Percentiles rank a stretch among this genome's conserved stretches.
These are phyloP conservation scores for Diplocarpon mali DNA, from an alignment of 2,329 filamentous ascomycete species.

Conservation along the genomic window DNA sequence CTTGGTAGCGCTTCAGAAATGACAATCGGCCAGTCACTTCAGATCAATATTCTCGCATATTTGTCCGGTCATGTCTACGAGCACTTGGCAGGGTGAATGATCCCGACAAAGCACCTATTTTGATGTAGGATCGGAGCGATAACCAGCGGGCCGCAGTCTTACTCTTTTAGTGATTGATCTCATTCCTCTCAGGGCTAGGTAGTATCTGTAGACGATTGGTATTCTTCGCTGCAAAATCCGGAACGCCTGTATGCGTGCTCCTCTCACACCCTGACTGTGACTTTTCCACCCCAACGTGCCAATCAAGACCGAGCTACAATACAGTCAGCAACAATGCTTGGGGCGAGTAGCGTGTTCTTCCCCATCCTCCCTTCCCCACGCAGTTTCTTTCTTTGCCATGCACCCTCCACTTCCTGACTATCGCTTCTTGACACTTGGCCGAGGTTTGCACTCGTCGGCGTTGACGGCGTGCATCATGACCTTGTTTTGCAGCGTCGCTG, in stretches of 20 bases:
- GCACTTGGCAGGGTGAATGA: not conserved
- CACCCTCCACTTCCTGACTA: slow-evolving; percentile 9
- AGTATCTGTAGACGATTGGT: slow-evolving; percentile 6
- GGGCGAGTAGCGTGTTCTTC: not conserved
- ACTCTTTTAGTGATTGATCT: not conserved
- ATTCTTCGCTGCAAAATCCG: slow-evolving; percentile 15
- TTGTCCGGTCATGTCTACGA: no score
- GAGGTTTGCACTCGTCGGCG: slow-evolving; percentile 51
- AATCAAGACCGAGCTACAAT: slow-evolving; percentile 8
- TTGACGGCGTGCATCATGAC: slow-evolving; percentile 73
- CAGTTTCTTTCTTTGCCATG: not conserved
- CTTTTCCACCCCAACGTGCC: slow-evolving; percentile 6
- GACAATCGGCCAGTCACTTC: not conserved
- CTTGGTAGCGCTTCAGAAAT: not conserved
- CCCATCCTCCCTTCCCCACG: not conserved
- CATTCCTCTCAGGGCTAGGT: slow-evolving; percentile 12
- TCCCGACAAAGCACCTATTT: no score
- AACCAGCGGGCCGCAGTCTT: not conserved
- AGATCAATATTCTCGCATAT: not conserved
- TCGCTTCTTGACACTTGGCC: slow-evolving; percentile 29
- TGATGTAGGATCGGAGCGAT: no score
- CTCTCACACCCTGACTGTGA: slow-evolving; percentile 5
- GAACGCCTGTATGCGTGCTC: slow-evolving; percentile 15
- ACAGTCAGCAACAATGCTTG: slow-evolving; percentile 3
- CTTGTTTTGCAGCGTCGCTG: slow-evolving; percentile 61